Evolutionary conservation across 345 rosid species (phyloP).

Genomic region (Angophora floribunda): DNA sequence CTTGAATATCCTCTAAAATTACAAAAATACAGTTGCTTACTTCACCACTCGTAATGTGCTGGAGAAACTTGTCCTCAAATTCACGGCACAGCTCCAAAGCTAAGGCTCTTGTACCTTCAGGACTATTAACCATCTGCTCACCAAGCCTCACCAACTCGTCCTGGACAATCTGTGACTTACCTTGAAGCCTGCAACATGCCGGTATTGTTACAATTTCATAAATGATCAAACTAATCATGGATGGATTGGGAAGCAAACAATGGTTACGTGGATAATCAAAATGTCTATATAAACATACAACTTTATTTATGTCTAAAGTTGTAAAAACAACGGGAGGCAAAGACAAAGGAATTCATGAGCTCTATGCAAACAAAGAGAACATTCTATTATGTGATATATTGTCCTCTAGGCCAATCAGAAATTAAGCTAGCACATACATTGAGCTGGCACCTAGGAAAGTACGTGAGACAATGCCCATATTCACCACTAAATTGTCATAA

Average conservation of each 20-base stretch:
- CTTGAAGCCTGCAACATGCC: slow-evolving; percentile 59
- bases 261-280: not conserved
- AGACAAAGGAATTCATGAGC: not conserved
- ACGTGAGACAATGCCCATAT: not conserved
- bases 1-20: not conserved
- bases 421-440: not conserved
- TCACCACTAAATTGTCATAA: not conserved
- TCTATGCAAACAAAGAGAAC: not conserved
- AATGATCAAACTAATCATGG: not conserved
- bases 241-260: not conserved
- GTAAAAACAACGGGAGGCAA: not conserved
- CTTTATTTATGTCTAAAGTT: not conserved
- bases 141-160: slow-evolving; percentile 85
- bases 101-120: slow-evolving; percentile 89
- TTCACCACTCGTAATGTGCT: slow-evolving; percentile 79
- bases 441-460: not conserved
- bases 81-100: slow-evolving; percentile 97
- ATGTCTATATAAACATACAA: not conserved
- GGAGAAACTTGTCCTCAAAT: slow-evolving; percentile 91
- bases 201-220: not conserved
- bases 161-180: slow-evolving; percentile 88
- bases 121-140: slow-evolving; percentile 76
- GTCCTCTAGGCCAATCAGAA: not conserved
- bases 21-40: slow-evolving; percentile 34
- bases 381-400: not conserved